phyloP scores from a whole-genome alignment of 2,329 filamentous ascomycete genomes.

The Exophiala phaeomuriformis region DNA sequence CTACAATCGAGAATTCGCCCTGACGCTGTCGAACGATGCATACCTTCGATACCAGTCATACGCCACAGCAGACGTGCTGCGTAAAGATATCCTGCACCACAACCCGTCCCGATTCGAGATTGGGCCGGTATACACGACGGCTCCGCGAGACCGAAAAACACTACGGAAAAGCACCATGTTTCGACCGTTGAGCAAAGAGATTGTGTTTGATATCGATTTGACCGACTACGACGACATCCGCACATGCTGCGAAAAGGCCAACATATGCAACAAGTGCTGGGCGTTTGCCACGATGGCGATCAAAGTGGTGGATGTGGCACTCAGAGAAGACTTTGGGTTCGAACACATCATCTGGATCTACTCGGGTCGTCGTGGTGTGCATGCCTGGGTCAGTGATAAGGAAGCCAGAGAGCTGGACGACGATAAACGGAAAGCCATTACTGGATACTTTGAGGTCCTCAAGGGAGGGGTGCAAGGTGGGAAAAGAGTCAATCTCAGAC shows the following conservation, averaged over 20 bases:
- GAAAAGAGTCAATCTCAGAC: constrained; percentile 75
- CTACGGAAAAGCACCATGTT: constrained; percentile 74
- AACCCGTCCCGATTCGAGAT: constrained; percentile 96
- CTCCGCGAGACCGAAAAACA: constrained; percentile 87
- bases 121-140: constrained; percentile 90
- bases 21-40: constrained; percentile 85
- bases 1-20: constrained; percentile 87
- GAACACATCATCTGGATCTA: constrained; percentile 98
- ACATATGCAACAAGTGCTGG: constrained; percentile 93
- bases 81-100: constrained; percentile 81
- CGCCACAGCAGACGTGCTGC: constrained; percentile 62
- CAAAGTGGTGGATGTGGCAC: constrained; percentile 77
- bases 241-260: constrained; percentile 88
- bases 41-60: constrained; percentile 89
- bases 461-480: constrained; percentile 76
- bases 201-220: constrained; percentile 99
- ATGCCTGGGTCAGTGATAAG: constrained; percentile 97
- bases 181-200: constrained; percentile 79
- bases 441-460: constrained; percentile 84
- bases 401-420: constrained; percentile 79
- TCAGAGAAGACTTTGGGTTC: constrained; percentile 94
- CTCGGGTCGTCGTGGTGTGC: constrained; percentile 88
- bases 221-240: constrained; percentile 97
- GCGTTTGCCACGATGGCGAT: constrained; percentile 97
- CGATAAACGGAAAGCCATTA: constrained; percentile 73